Evolutionary conservation across 371 early-diverging fungal genomes (phyloP), one percentile per base, ranked within the genome.

Genomic region (Mortierella polycephala): DNA sequence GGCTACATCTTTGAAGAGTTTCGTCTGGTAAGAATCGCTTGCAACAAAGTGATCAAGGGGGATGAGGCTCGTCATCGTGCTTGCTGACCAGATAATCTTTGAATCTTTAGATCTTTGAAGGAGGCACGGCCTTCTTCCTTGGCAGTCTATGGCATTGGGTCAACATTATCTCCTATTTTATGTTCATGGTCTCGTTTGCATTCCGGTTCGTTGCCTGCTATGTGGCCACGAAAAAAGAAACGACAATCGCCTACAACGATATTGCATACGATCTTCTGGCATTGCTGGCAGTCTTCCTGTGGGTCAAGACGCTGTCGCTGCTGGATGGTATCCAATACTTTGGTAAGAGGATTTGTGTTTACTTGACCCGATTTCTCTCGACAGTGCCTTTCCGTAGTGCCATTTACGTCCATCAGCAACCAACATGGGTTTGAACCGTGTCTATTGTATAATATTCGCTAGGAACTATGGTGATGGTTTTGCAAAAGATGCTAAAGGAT

Each of bases 401-500:
- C 30, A 30, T 30, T 4, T 4, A 30, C 30, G 4, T 4, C 30
- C 30, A 30, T 30, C 30, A 30, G 58, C 23, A 11, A 9, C 23
- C 1, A 23, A 11, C 5, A 3, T n/a, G 13, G 20, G 13, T 5
- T 8, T n/a, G 52, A 20, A 16, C 57, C 1, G 13, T 49, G 9
- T 37, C 37, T 56, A 14, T 49, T 30, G 37, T 14, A 12, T 18
- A 8, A 49, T 45, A 42, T 20, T 49, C 12, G 37, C 47, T 60
- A 73, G 83, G 83, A 39, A 76, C 81, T 0, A 75, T 75, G 69
- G 57, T 77, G 44, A 81, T 83, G 66, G 81, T 83, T 18, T 55
- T 81, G 45, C 83, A 81, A 69, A 75, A 72, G 60, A 83, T 83
- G 83, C 59, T 83, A 46, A 83, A 81, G 65, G 83, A 83, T 13